These are phyloP conservation scores for Calocybe cyanea DNA, from an alignment of 768 basidiomycete species.

Conservation along the genomic window DNA sequence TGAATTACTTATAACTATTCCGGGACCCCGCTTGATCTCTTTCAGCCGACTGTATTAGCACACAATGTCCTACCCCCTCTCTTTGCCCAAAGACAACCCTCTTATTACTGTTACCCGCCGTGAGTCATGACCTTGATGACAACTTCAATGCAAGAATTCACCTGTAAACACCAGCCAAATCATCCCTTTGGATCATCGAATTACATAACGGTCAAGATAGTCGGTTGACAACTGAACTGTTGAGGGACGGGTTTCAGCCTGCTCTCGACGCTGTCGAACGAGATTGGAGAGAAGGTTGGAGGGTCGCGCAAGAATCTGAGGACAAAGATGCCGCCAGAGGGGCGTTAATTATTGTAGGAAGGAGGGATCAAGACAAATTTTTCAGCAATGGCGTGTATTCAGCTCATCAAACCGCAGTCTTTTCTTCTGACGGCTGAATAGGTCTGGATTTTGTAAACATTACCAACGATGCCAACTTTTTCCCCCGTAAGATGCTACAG, in stretches of 20 bases:
- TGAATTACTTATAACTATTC: no score
- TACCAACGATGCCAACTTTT: constrained; percentile 54
- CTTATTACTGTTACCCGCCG: constrained; percentile 69
- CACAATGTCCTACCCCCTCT: constrained; percentile 43
- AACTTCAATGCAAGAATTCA: not conserved
- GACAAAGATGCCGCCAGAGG: constrained; percentile 57
- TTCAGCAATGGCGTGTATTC: constrained; percentile 69
- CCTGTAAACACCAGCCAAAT: constrained; percentile 49
- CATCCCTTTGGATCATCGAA: constrained; percentile 72
- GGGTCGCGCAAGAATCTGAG: constrained; percentile 36
- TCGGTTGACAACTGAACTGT: constrained; percentile 55
- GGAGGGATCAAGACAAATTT: constrained; percentile 77
- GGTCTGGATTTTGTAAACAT: constrained; percentile 62
- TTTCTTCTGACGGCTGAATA: constrained; percentile 20
- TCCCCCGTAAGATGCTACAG: constrained; percentile 46
- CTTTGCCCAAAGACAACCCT: constrained; percentile 46
- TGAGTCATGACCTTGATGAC: constrained; percentile 24
- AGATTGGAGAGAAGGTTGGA: constrained; percentile 61
- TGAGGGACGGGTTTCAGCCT: constrained; percentile 60
- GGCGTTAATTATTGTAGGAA: constrained; percentile 74
- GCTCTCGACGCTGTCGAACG: constrained; percentile 71
- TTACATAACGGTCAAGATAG: constrained; percentile 77
- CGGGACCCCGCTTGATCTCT: no score
- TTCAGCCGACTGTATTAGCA: no score
- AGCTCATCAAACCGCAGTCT: no score